Evolutionary conservation across 345 rosid genomes (phyloP).

Genomic region (Reutealis trisperma): DNA sequence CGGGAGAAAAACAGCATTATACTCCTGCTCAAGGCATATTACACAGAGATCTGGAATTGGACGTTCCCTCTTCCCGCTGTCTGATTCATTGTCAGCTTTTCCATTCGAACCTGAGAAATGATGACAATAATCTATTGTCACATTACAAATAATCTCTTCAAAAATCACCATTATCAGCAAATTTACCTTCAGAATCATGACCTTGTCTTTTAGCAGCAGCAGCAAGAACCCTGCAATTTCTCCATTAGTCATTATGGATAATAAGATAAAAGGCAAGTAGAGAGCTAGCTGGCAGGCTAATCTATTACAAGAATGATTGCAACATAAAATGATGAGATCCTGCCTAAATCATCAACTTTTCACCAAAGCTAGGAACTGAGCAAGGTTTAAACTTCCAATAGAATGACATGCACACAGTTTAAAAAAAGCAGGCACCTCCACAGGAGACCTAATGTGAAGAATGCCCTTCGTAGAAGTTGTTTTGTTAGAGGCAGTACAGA

Average conservation of each 20-base stretch:
- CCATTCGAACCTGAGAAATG: slow-evolving; percentile 49
- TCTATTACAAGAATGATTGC: background rate
- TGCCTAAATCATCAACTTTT: background rate
- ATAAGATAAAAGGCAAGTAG: background rate
- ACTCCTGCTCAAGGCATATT: slow-evolving; percentile 93
- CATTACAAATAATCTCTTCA: slow-evolving; percentile 3
- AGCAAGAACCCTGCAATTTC: slow-evolving; percentile 74
- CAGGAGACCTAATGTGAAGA: background rate
- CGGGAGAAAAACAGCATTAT: slow-evolving; percentile 88
- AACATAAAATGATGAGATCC: background rate
- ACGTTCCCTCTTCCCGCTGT: slow-evolving; percentile 52
- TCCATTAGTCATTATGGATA: slow-evolving; percentile 21
- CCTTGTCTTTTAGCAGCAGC: slow-evolving; percentile 78
- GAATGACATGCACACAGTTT: background rate
- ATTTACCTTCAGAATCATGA: slow-evolving; percentile 60
- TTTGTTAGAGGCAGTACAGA: background rate
- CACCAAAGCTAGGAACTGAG: background rate
- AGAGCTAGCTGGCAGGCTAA: background rate
- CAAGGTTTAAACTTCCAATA: background rate
- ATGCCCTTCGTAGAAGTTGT: background rate
- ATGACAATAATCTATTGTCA: slow-evolving; percentile 15
- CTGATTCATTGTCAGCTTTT: slow-evolving; percentile 47
- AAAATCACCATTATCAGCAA: background rate
- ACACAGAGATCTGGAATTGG: slow-evolving; percentile 84
- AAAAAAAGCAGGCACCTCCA: background rate